Evolutionary conservation across 2,329 filamentous ascomycete genomes (phyloP).

Genomic region (Trichoderma endophyticum): DNA sequence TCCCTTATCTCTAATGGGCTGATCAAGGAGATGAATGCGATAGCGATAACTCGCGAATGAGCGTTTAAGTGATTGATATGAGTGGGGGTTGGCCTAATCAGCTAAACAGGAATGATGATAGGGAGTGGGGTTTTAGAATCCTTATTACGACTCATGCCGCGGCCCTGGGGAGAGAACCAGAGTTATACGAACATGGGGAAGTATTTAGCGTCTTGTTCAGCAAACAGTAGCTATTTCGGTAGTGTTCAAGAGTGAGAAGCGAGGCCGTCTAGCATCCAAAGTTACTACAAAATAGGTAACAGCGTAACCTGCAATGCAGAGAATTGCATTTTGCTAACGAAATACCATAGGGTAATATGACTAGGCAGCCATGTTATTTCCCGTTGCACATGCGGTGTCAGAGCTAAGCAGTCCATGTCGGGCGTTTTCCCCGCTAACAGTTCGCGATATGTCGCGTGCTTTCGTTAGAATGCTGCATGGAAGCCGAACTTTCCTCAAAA

Average conservation of each 20-base stretch:
- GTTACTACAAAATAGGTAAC: not conserved
- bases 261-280: not conserved
- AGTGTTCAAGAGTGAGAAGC: not conserved
- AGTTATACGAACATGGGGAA: not conserved
- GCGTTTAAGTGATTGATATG: not conserved
- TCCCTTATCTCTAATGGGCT: not conserved
- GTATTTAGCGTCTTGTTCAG: not conserved
- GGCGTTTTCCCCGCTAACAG: not conserved
- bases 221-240: not conserved
- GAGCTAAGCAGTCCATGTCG: not conserved
- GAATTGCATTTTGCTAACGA: not conserved
- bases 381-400: not conserved
- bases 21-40: not conserved
- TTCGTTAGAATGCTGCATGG: not conserved
- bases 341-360: not conserved
- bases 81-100: not conserved
- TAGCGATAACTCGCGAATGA: not conserved
- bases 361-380: not conserved
- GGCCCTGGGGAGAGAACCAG: not conserved
- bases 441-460: not conserved
- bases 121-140: not conserved
- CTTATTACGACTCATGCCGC: not conserved
- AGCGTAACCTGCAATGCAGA: not conserved
- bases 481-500: not conserved
- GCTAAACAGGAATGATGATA: not conserved